Percentiles rank a stretch among this genome's conserved stretches.
Conservation (phyloP, 2,329 filamentous ascomycete species). For the Beauveria caledonica region DNA sequence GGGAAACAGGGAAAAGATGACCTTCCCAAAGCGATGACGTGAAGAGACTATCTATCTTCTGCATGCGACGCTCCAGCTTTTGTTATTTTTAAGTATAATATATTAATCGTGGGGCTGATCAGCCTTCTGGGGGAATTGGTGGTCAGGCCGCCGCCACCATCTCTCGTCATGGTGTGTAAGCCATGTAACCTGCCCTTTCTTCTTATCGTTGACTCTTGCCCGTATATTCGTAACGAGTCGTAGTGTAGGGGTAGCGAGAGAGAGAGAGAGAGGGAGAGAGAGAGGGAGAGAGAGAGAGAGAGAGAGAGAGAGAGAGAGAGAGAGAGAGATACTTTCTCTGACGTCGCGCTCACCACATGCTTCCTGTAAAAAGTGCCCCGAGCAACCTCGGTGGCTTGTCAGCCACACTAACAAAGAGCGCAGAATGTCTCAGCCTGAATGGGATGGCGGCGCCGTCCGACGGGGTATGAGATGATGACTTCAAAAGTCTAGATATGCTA, state of each 20-base stretch:
- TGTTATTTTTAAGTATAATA: not conserved
- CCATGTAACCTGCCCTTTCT: conserved; percentile 3
- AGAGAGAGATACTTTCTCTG: not conserved
- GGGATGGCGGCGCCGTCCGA: too few species aligned
- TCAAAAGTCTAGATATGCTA: too few species aligned
- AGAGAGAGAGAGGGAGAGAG: too few species aligned
- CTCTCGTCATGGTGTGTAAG: not conserved
- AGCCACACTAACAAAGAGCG: not conserved
- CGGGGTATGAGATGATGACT: too few species aligned
- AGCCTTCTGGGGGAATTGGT: not conserved
- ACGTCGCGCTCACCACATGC: not conserved
- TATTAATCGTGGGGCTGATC: not conserved
- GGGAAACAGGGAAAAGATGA: too few species aligned
- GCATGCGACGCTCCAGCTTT: conserved; percentile 3
- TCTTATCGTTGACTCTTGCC: not conserved
- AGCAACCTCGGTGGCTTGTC: not conserved
- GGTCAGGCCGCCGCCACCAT: not conserved
- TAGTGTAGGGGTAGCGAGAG: too few species aligned
- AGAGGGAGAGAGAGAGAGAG: too few species aligned
- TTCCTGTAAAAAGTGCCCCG: not conserved
- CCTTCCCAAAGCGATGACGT: not conserved
- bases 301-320: too few species aligned
- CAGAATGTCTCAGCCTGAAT: too few species aligned
- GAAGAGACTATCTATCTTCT: not conserved
- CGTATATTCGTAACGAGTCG: too few species aligned